phyloP scores from a whole-genome alignment of 2,329 filamentous ascomycete species.

The Lojkania enalia region DNA sequence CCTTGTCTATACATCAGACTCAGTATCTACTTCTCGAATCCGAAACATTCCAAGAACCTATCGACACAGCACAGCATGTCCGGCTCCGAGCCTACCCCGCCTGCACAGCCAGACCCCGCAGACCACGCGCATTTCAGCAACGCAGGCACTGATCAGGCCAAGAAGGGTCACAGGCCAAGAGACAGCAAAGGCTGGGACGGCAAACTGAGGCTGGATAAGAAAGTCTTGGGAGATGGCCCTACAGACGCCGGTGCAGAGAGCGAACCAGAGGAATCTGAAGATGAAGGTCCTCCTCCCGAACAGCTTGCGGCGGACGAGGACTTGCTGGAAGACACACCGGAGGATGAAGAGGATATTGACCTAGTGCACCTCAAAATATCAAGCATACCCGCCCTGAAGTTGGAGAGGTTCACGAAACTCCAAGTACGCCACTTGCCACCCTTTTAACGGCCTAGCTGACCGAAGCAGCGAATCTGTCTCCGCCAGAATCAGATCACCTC shows the following conservation, averaged over 20 bases:
- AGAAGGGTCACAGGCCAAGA: constrained; percentile 35
- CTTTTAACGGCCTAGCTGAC: background rate
- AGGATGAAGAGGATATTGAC: constrained; percentile 67
- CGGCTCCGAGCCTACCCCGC: constrained; percentile 33
- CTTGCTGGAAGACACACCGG: constrained; percentile 61
- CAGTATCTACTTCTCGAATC: no score
- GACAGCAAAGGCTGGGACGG: constrained; percentile 73
- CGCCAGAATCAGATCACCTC: constrained; percentile 87
- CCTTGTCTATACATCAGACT: no score
- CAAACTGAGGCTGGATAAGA: constrained; percentile 75
- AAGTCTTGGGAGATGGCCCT: constrained; percentile 47
- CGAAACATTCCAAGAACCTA: no score
- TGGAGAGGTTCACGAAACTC: constrained; percentile 80
- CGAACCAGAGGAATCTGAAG: constrained; percentile 83
- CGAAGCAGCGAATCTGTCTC: constrained; percentile 71
- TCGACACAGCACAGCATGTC: constrained; percentile 22
- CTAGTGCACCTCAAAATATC: constrained; percentile 84
- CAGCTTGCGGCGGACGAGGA: constrained; percentile 50
- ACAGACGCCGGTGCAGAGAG: constrained; percentile 69
- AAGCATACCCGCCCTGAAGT: constrained; percentile 74
- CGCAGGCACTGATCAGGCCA: constrained; percentile 13
- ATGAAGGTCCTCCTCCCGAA: constrained; percentile 47
- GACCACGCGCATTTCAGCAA: constrained; percentile 21
- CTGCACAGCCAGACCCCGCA: constrained; percentile 31
- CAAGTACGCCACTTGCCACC: constrained; percentile 49